Evolutionary conservation across 1,284 basidiomycete genomes (phyloP).

Genomic region (Stygiomarasmius scandens): DNA sequence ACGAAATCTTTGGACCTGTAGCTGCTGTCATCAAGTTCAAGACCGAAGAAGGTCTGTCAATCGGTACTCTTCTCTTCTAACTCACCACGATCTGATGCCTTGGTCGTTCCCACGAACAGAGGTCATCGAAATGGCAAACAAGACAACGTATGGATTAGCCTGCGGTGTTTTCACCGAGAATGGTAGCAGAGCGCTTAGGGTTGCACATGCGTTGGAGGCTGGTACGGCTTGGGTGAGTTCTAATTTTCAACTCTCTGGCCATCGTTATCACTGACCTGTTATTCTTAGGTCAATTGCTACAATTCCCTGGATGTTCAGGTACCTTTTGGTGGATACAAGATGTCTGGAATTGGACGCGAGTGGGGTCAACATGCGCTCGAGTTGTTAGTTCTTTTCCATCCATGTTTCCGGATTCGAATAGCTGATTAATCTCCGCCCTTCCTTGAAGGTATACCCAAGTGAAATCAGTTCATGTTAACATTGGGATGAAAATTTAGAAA

Average conservation of each 20-base stretch:
- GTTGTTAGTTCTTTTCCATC: slow-evolving; percentile 36
- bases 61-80: slow-evolving; percentile 10
- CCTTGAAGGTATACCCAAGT: slow-evolving; percentile 67
- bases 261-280: background rate
- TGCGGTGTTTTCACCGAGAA: slow-evolving; percentile 77
- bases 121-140: slow-evolving; percentile 76
- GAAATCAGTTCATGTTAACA: slow-evolving; percentile 78
- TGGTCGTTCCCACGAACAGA: slow-evolving; percentile 42
- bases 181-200: slow-evolving; percentile 64
- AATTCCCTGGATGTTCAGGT: slow-evolving; percentile 59
- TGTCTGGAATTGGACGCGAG: slow-evolving; percentile 76
- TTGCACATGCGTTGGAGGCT: slow-evolving; percentile 70
- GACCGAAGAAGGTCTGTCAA: slow-evolving; percentile 58
- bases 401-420: background rate
- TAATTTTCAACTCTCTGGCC: background rate
- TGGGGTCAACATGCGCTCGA: slow-evolving; percentile 74
- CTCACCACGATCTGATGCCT: background rate
- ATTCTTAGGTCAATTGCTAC: slow-evolving; percentile 60
- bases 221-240: slow-evolving; percentile 64
- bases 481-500: slow-evolving; percentile 37
- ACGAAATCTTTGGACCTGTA: slow-evolving; percentile 92
- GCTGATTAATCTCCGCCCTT: slow-evolving; percentile 9
- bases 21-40: slow-evolving; percentile 75
- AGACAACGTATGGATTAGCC: slow-evolving; percentile 83
- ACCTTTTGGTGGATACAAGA: slow-evolving; percentile 84